phyloP scores from a whole-genome alignment of 306 rosid species.

The Luffa aegyptiaca region DNA sequence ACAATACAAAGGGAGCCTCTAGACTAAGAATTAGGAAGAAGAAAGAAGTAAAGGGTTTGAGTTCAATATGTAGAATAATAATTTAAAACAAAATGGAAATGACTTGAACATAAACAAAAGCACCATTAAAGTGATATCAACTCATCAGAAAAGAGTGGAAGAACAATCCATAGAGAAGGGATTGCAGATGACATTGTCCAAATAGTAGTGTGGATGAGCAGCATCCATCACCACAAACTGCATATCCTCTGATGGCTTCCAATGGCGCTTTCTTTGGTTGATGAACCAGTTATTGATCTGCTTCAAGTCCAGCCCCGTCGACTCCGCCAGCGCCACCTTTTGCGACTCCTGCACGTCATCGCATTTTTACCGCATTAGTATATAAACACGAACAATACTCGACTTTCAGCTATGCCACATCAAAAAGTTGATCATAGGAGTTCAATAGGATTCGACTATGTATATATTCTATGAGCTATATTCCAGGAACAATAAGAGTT shows the following conservation, averaged over 20 bases:
- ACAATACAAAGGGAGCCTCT: background rate
- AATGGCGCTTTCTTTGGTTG: constrained; percentile 45
- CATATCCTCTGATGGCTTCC: constrained; percentile 44
- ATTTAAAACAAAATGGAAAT: background rate
- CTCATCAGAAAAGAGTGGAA: constrained; percentile 19
- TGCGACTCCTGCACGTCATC: constrained; percentile 26
- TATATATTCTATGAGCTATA: too few species aligned
- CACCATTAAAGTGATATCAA: background rate
- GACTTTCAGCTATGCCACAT: background rate
- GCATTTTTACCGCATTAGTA: background rate
- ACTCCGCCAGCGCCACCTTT: constrained; percentile 31
- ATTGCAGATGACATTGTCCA: constrained; percentile 27
- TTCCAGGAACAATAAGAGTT: too few species aligned
- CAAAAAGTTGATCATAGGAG: background rate
- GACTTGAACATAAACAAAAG: background rate
- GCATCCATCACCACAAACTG: constrained; percentile 33
- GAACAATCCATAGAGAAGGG: constrained; percentile 33
- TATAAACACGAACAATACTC: background rate
- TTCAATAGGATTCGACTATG: background rate
- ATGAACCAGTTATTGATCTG: constrained; percentile 53
- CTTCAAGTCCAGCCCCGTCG: constrained; percentile 37
- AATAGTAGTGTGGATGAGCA: constrained; percentile 19
- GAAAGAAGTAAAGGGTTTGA: background rate
- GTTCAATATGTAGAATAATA: background rate
- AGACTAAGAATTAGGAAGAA: background rate